Conservation (phyloP, 345 rosid genomes). For the Moringa oleifera region DNA sequence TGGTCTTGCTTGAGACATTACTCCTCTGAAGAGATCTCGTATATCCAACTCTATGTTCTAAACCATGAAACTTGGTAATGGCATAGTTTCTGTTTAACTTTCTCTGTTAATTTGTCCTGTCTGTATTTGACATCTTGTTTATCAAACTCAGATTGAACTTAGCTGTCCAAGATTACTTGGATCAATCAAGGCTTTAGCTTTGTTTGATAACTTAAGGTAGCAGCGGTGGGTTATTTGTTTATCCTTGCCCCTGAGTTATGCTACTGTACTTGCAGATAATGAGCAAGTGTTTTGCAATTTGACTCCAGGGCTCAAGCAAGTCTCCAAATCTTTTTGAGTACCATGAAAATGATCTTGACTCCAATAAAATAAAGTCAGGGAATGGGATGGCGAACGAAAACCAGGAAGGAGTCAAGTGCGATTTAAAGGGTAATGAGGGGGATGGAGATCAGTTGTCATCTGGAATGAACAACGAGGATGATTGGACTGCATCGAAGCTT, state of each 20-base stretch:
- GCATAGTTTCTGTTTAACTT: not conserved
- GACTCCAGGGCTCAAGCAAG: slow-evolving; percentile 29
- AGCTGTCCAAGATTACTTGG: not conserved
- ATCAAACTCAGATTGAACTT: not conserved
- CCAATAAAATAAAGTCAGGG: slow-evolving; percentile 24
- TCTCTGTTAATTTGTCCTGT: not conserved
- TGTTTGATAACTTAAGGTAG: not conserved
- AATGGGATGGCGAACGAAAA: slow-evolving; percentile 26
- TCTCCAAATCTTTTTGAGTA: slow-evolving; percentile 29
- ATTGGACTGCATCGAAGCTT: slow-evolving; percentile 20
- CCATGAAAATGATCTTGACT: slow-evolving; percentile 28
- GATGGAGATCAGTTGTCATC: slow-evolving; percentile 13
- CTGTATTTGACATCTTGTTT: not conserved
- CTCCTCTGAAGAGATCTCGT: slow-evolving; percentile 15
- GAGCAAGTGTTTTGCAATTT: slow-evolving; percentile 35
- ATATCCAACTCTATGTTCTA: slow-evolving; percentile 17
- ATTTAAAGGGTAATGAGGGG: slow-evolving; percentile 22
- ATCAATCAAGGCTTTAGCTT: not conserved
- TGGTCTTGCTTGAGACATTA: slow-evolving; percentile 24
- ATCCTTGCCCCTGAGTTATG: not conserved
- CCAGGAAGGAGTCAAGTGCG: slow-evolving; percentile 14
- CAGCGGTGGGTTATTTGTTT: not conserved
- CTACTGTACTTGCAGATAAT: slow-evolving; percentile 38
- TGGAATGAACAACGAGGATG: slow-evolving; percentile 16
- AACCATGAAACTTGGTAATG: slow-evolving; percentile 63